Evolutionary conservation across 176 grass and related monocot species (phyloP).

Genomic region (Pharus latifolius): DNA sequence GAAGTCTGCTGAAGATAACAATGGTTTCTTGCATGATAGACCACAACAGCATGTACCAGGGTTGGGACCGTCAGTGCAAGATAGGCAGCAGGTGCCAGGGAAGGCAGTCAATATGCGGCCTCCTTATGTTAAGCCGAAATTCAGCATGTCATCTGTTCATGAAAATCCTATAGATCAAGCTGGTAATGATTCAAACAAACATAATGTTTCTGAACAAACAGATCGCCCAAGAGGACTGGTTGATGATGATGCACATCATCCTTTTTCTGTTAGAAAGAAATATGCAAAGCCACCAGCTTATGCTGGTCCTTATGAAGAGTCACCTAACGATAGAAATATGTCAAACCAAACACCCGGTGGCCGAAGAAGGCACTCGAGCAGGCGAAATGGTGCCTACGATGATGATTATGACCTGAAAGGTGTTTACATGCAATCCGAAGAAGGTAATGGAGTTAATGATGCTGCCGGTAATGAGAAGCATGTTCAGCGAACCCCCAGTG

Average conservation of each 20-base stretch:
- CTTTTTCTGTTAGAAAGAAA: conserved; percentile 55
- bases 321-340: conserved; percentile 22
- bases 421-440: background rate
- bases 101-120: conserved; percentile 35
- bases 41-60: conserved; percentile 4
- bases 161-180: conserved; percentile 2
- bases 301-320: conserved; percentile 5
- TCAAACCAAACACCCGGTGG: conserved; percentile 9
- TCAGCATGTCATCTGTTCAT: background rate
- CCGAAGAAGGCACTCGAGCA: conserved; percentile 39
- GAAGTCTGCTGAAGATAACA: conserved; percentile 35
- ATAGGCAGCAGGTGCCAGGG: conserved; percentile 31
- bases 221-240: background rate
- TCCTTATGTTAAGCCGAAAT: conserved; percentile 67
- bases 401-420: conserved; percentile 19
- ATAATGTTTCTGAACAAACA: background rate
- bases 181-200: conserved; percentile 5
- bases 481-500: conserved; percentile 18
- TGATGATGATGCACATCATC: conserved; percentile 19
- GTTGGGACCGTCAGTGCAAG: conserved; percentile 9
- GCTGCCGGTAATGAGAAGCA: conserved; percentile 24
- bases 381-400: conserved; percentile 6
- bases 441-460: conserved; percentile 11
- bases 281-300: conserved; percentile 26
- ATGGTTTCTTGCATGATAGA: background rate